Conservation (phyloP, 331 rosid genomes). For the Acacia pycnantha region DNA sequence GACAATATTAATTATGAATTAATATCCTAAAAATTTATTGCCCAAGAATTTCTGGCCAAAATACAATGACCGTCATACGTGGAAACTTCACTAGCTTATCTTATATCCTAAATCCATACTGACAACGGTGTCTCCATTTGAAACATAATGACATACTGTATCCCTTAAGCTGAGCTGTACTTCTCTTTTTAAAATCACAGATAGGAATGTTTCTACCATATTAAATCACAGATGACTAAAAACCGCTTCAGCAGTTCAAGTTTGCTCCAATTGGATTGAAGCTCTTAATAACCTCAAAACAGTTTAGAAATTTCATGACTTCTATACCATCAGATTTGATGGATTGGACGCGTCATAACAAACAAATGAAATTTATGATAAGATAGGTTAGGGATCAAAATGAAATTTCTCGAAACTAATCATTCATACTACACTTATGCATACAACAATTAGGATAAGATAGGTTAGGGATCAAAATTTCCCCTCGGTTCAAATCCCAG, state of each 20-base stretch:
- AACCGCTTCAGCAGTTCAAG: neutral
- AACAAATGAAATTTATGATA: neutral
- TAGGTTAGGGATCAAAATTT: neutral
- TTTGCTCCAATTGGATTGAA: neutral
- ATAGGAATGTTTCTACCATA: neutral
- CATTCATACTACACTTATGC: neutral
- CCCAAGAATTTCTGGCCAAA: neutral
- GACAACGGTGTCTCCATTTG: neutral
- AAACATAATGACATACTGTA: neutral
- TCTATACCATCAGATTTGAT: neutral
- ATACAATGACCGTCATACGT: neutral
- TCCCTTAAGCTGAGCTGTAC: neutral
- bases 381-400: no score
- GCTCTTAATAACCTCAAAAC: neutral
- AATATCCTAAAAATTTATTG: neutral
- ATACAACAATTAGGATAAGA: neutral
- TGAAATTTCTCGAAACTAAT: neutral
- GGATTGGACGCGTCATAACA: neutral
- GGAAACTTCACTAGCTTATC: neutral
- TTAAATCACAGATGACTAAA: neutral
- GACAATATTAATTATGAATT: neutral
- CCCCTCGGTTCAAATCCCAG: neutral
- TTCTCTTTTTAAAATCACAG: neutral
- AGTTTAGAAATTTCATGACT: neutral
- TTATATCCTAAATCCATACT: neutral